Conservation (phyloP, 1,284 basidiomycete species). For the Tetrapyrgos nigripes region DNA sequence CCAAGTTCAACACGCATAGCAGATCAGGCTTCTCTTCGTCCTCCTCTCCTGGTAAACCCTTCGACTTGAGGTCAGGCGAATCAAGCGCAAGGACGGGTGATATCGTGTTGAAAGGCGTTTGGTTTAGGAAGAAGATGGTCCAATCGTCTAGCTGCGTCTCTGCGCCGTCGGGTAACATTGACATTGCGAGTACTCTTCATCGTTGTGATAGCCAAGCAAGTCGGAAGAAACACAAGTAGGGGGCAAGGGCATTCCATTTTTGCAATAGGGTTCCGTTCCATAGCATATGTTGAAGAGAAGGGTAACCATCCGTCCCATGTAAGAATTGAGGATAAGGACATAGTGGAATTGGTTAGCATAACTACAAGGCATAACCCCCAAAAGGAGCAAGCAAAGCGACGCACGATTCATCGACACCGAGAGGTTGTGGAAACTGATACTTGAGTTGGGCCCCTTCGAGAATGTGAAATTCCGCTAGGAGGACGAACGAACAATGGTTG, state of each 20-base stretch:
- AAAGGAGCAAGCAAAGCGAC: slow-evolving; percentile 28
- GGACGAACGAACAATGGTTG: slow-evolving; percentile 88
- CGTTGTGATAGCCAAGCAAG: no score
- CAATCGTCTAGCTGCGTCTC: slow-evolving; percentile 95
- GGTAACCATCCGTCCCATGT: no score
- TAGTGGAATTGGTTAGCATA: not conserved
- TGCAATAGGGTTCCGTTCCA: not conserved
- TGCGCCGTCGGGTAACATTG: slow-evolving; percentile 98
- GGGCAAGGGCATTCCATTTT: slow-evolving; percentile 9
- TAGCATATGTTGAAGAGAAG: no score
- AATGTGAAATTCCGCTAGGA: slow-evolving; percentile 96
- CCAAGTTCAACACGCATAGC: slow-evolving; percentile 92
- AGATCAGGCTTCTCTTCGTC: slow-evolving; percentile 61
- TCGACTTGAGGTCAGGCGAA: slow-evolving; percentile 54
- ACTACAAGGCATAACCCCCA: not conserved
- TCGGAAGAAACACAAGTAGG: not conserved
- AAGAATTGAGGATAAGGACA: slow-evolving; percentile 14
- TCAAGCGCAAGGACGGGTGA: slow-evolving; percentile 82
- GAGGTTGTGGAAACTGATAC: slow-evolving; percentile 92
- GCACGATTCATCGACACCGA: slow-evolving; percentile 92
- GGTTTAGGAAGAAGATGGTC: slow-evolving; percentile 98
- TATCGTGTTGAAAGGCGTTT: slow-evolving; percentile 87
- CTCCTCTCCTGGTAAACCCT: slow-evolving; percentile 46
- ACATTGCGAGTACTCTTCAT: slow-evolving; percentile 87
- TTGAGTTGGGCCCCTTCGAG: slow-evolving; percentile 89